Conservation (phyloP, 345 rosid species). For the Ceriops zippeliana region DNA sequence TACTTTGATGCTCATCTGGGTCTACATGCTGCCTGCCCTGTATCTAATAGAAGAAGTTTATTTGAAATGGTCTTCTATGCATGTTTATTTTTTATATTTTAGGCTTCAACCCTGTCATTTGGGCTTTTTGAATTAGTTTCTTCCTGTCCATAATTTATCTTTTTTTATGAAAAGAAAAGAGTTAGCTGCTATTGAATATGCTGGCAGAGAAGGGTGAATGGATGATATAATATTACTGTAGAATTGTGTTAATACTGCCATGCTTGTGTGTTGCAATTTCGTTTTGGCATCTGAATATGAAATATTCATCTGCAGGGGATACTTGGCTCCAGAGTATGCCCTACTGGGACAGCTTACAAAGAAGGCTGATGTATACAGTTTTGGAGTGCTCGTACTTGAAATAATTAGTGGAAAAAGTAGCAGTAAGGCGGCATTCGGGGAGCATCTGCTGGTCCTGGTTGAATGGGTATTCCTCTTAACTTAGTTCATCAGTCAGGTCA, state of each 20-base stretch:
- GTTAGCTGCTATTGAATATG: too few relatives aligned
- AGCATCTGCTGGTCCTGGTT: conserved; percentile 54
- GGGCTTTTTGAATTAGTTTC: not conserved
- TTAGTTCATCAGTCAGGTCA: not conserved
- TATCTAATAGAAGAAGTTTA: not conserved
- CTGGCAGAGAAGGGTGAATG: too few relatives aligned
- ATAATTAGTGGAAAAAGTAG: conserved; percentile 79
- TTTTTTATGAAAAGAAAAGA: too few relatives aligned
- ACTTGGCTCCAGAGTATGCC: conserved; percentile 95
- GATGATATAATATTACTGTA: too few relatives aligned
- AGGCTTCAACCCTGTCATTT: not conserved
- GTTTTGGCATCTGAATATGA: not conserved
- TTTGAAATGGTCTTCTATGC: not conserved
- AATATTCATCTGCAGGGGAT: conserved; percentile 53
- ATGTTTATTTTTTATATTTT: not conserved
- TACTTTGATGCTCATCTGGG: conserved; percentile 1
- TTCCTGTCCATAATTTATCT: too few relatives aligned
- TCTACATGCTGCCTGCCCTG: not conserved
- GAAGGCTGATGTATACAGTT: conserved; percentile 95
- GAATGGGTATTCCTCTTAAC: conserved; percentile 75
- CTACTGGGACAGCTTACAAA: conserved; percentile 76
- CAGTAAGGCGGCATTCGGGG: conserved; percentile 76
- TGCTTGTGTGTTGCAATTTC: not conserved
- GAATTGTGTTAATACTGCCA: too few relatives aligned
- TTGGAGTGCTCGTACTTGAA: conserved; percentile 82